A percentile compares a stretch with the other conserved stretches of the same genome.
phyloP scores from a whole-genome alignment of 768 basidiomycete species.

The Exidia glandulosa region DNA sequence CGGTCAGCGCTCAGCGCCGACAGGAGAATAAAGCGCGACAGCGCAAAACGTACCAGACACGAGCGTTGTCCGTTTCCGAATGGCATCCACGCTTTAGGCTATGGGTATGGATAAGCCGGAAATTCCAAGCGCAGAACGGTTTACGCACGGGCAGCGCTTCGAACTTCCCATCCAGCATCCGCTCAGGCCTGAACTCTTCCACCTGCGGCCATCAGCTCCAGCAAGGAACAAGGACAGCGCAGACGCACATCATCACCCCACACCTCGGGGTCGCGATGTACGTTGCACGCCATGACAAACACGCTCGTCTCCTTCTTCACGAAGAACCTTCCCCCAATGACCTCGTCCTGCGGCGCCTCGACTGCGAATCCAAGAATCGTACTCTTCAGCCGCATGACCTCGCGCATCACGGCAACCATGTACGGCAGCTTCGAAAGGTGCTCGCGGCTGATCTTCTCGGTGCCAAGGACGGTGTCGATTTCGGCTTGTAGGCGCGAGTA shows the following conservation, averaged over 20 bases:
- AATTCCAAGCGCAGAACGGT: constrained; percentile 1
- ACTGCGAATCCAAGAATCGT: constrained; percentile 27
- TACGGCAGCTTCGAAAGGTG: constrained; percentile 36
- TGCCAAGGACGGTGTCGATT: constrained; percentile 34
- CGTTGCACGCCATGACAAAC: constrained; percentile 16
- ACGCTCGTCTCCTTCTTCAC: constrained; percentile 22
- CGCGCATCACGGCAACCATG: constrained; percentile 22
- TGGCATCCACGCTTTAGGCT: constrained; percentile 36
- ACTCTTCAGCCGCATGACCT: constrained; percentile 27
- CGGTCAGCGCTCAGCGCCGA: no score
- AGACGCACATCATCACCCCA: constrained; percentile 40
- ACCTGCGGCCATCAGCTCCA: constrained; percentile 13
- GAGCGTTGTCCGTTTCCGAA: constrained; percentile 19
- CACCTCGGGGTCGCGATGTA: constrained; percentile 30
- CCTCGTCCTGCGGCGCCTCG: constrained; percentile 25
- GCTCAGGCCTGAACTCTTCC: constrained; percentile 33
- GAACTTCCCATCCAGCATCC: constrained; percentile 38
- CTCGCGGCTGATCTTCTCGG: constrained; percentile 24
- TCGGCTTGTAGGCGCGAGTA: constrained; percentile 36
- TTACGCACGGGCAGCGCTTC: constrained; percentile 30
- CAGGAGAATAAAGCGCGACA: no score
- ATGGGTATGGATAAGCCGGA: not conserved
- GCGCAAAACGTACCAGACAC: no score
- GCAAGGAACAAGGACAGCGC: not conserved
- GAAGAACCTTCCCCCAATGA: constrained; percentile 30